Conservation (phyloP, 441 rosid species). For the Brassica balearica region DNA sequence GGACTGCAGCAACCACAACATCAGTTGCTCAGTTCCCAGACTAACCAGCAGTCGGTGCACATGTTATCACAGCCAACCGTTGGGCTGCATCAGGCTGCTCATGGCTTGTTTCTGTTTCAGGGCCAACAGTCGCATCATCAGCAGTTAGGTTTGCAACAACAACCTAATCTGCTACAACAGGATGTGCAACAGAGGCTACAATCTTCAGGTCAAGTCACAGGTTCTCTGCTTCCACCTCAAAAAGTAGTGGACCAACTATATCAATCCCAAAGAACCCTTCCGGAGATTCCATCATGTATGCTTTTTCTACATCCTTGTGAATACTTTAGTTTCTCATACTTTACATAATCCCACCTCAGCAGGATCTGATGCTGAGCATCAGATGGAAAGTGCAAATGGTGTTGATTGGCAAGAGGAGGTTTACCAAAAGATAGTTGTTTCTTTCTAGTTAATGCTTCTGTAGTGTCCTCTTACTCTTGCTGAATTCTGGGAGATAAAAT, state of each 20-base stretch:
- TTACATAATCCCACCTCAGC: slow-evolving; percentile 14
- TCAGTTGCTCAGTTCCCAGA: slow-evolving; percentile 69
- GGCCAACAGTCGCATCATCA: slow-evolving; percentile 58
- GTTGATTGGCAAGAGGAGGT: slow-evolving; percentile 93
- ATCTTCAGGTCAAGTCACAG: slow-evolving; percentile 73
- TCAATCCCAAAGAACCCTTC: slow-evolving; percentile 74
- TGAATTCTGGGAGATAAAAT: no score
- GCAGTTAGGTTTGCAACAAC: slow-evolving; percentile 43
- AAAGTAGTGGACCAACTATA: slow-evolving; percentile 78
- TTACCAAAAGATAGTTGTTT: slow-evolving; percentile 69
- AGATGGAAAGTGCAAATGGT: slow-evolving; percentile 69
- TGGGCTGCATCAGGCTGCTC: slow-evolving; percentile 62
- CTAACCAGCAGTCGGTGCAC: slow-evolving; percentile 71
- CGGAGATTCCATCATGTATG: slow-evolving; percentile 87
- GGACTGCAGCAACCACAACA: slow-evolving; percentile 81
- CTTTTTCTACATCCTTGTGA: slow-evolving; percentile 26
- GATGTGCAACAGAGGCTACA: slow-evolving; percentile 61
- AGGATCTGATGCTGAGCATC: slow-evolving; percentile 33
- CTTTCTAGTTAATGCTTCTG: slow-evolving; percentile 43
- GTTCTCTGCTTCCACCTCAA: slow-evolving; percentile 79
- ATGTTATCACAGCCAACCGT: slow-evolving; percentile 70
- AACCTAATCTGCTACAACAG: slow-evolving; percentile 56
- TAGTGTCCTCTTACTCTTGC: slow-evolving; percentile 12
- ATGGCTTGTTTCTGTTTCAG: slow-evolving; percentile 60
- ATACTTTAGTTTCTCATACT: slow-evolving; percentile 20